Conservation (phyloP, 768 basidiomycete genomes). For the Mycena pura region DNA sequence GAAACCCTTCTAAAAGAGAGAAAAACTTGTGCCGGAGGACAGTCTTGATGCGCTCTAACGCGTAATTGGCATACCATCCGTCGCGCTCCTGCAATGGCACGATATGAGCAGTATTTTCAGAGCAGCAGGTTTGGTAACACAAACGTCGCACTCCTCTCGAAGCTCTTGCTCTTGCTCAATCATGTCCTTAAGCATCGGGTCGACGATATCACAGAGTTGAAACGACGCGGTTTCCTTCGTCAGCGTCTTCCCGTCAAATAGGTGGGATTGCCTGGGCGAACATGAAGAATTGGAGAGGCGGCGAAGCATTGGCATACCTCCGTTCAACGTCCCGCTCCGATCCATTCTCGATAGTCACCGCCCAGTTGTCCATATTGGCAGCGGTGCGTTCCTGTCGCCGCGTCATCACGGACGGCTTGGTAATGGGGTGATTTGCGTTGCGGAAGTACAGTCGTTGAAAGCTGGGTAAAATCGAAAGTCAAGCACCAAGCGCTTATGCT, state of each 20-base stretch:
- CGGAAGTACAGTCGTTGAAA: slow-evolving; percentile 94
- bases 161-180: slow-evolving; percentile 76
- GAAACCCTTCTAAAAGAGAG: slow-evolving; percentile 73
- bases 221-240: slow-evolving; percentile 90
- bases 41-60: slow-evolving; percentile 83
- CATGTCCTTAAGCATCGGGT: slow-evolving; percentile 83
- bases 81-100: slow-evolving; percentile 66
- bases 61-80: slow-evolving; percentile 85
- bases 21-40: slow-evolving; percentile 89
- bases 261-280: slow-evolving; percentile 67
- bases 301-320: slow-evolving; percentile 39
- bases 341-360: slow-evolving; percentile 42
- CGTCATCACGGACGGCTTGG: slow-evolving; percentile 75
- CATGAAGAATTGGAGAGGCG: slow-evolving; percentile 11
- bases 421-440: slow-evolving; percentile 82
- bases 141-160: slow-evolving; percentile 76
- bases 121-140: slow-evolving; percentile 34
- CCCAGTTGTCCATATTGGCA: slow-evolving; percentile 46
- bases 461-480: slow-evolving; percentile 48
- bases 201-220: slow-evolving; percentile 91
- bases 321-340: slow-evolving; percentile 48
- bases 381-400: slow-evolving; percentile 66
- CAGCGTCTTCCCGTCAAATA: slow-evolving; percentile 86
- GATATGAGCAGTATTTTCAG: not conserved
- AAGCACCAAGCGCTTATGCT: too few relatives aligned